Percentiles rank a stretch among this genome's conserved stretches.
Evolutionary conservation across 2,329 filamentous ascomycete genomes (phyloP).

Genomic region (Colletotrichum caudatum): DNA sequence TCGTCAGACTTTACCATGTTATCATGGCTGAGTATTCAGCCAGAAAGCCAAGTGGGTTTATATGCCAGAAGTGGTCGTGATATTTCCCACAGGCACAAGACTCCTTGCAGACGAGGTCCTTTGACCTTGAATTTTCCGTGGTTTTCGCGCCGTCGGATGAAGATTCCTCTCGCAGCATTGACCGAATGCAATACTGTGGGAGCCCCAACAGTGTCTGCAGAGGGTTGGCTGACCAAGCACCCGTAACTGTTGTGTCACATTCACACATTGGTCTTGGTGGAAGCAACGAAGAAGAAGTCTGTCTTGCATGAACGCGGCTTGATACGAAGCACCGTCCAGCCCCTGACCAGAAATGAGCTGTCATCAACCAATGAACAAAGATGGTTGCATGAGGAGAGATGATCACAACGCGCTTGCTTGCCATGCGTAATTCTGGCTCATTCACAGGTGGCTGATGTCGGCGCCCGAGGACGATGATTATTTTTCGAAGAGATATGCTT

Average conservation of each 20-base stretch:
- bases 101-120: background rate
- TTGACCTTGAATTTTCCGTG: background rate
- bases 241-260: background rate
- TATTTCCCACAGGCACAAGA: background rate
- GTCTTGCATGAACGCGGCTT: background rate
- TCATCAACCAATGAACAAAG: background rate
- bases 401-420: background rate
- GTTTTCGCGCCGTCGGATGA: background rate
- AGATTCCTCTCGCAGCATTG: too few relatives aligned
- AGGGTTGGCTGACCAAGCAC: too few relatives aligned
- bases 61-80: background rate
- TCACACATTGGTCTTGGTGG: background rate
- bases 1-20: background rate
- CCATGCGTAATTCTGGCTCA: too few relatives aligned
- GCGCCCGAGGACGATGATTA: too few relatives aligned
- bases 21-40: too few relatives aligned
- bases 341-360: too few relatives aligned
- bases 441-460: too few relatives aligned
- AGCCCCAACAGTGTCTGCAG: background rate
- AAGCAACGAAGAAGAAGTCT: background rate
- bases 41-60: background rate
- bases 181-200: background rate
- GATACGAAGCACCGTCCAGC: too few relatives aligned
- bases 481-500: background rate
- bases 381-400: background rate